Evolutionary conservation across 805 yeast species (phyloP), one percentile per base, ranked within the genome.

Genomic region (Cyberlindnera mississippiensis): DNA sequence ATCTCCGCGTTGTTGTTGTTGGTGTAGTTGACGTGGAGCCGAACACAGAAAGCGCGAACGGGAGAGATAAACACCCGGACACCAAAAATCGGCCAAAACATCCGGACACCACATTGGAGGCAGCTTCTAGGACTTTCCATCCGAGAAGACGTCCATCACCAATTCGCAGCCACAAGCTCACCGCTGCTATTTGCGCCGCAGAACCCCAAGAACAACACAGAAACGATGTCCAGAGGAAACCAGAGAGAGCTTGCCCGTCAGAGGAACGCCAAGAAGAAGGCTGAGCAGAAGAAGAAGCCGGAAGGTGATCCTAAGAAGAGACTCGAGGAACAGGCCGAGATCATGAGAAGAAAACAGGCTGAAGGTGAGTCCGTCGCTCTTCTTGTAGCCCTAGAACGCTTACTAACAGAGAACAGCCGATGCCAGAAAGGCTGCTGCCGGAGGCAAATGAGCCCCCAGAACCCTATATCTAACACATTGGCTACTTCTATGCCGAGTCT

Each of bases 181-280:
- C n/a, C n/a, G n/a, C n/a, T n/a, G n/a, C n/a, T n/a, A n/a, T n/a
- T n/a, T n/a, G n/a, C n/a, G n/a, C n/a, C n/a, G n/a, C n/a, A 27
- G 12, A 27, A 27, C 33, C n/a, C 28, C 29, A 22, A n/a, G 26
- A 15, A 15, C 14, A 27, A 17, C 34, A 30, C 4, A 17, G 6
- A 14, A 11, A 44, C 37, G n/a, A 90, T 91, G 97, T 82, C 96
- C 40, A 78, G 99, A 71, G 99, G 99, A 26, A 93, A 91, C 64
- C 98, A 93, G 67, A 78, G 99, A 64, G 99, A 91, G 31, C 75
- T 85, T 55, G 97, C 97, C 26, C 77, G 99, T 61, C 86, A 81
- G 46, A 91, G 86, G 68, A 87, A 86, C 66, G 62, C 69, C 62
- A 93, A 91, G 71, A 91, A 91, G 65, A 82, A 76, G 56, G 81